Evolutionary conservation across 2,329 filamentous ascomycete genomes (phyloP), one percentile per base, ranked within the genome.

Genomic region (Verticillium zaregamsianum): DNA sequence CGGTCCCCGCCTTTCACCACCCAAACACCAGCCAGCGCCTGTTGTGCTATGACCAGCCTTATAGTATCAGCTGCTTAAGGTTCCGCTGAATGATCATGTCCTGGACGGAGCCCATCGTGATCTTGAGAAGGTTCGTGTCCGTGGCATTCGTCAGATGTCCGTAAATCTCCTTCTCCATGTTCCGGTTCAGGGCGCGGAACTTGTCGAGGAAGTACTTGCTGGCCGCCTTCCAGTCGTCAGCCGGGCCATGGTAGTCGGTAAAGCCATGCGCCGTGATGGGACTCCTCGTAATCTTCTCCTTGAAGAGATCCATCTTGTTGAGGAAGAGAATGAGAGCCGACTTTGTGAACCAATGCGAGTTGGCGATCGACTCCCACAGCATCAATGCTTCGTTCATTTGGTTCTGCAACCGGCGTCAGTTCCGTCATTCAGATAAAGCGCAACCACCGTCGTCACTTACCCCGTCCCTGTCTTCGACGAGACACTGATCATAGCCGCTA

Each of bases 381-480:
- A 93, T 93, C 69, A 94, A 80, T 3, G 91, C 90, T 76, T 94
- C 91, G 75, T 93, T 91, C 90, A 93, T 94, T 90, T 93, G 91
- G 73, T 94, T 94, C 90, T 93, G 66, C 8, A 15, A 55, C 52
- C 7, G 25, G 14, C 23, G 49, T 57, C 14, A 23, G 57, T 31
- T 5, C 45, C 64, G 31, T 57, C 57, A 56, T 7, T 14, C 57
- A 59, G 25, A 5, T 5, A 15, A 6, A 6, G 14, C 20, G 28
- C 12, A 11, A 14, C 12, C 17, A 52, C 15, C 9, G 52, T 23
- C 12, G n/a, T 33, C 40, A 81, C 92, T 80, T 82, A 96, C 93
- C 66, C 93, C 93, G 74, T 96, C 95, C 76, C 96, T 93, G 74
- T 98, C 94, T 78, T 98, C 94, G 3, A 97, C 92, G 57, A 98